Conservation (phyloP, 768 basidiomycete genomes). For the Brasilioporus rufonigricans region DNA sequence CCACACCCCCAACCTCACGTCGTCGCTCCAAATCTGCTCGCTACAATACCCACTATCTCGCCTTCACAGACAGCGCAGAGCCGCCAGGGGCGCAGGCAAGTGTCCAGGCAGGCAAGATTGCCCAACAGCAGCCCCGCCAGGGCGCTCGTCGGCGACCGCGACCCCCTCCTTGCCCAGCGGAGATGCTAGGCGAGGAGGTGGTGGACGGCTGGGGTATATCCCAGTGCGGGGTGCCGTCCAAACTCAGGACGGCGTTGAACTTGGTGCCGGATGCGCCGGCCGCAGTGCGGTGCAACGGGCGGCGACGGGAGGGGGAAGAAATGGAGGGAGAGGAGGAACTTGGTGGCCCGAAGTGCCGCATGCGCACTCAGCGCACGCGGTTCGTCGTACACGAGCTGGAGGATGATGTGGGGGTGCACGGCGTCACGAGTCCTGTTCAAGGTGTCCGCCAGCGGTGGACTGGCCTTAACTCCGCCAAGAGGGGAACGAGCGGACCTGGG, state of each 20-base stretch:
- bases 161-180: background rate
- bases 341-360: background rate
- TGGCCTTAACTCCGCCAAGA: background rate
- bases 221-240: background rate
- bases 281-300: background rate
- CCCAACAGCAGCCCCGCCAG: background rate
- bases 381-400: conserved; percentile 9
- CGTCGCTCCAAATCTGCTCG: background rate
- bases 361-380: conserved; percentile 9
- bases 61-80: background rate
- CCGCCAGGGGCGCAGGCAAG: conserved; percentile 1
- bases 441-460: background rate
- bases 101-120: background rate
- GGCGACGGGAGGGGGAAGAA: background rate
- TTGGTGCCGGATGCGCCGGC: background rate
- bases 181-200: background rate
- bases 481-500: background rate
- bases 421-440: background rate
- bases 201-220: background rate
- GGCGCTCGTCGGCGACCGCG: background rate
- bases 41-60: background rate
- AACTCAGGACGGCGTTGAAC: background rate
- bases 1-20: conserved; percentile 5
- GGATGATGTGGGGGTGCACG: too few species aligned
- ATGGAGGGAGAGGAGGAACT: background rate